Conservation (phyloP, 2,329 filamentous ascomycete species). For the Neofusicoccum cordaticola region DNA sequence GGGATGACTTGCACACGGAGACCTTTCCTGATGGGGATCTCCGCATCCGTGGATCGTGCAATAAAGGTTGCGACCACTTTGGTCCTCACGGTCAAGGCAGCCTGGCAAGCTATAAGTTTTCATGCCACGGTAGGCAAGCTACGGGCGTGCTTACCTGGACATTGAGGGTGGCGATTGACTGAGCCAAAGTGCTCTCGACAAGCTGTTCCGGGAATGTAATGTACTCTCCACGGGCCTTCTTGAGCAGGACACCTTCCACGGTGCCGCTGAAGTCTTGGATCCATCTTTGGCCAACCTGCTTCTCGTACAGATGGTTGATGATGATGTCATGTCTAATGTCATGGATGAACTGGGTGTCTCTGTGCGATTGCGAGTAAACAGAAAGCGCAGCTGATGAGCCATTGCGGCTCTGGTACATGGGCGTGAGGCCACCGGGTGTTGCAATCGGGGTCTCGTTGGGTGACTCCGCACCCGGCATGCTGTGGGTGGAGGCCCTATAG, state of each 20-base stretch:
- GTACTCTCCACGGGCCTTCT: conserved; percentile 15
- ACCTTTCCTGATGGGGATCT: conserved; percentile 73
- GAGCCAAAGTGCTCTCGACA: background rate
- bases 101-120: background rate
- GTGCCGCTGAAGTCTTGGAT: conserved; percentile 12
- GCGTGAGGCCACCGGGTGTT: conserved; percentile 1
- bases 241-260: conserved; percentile 10
- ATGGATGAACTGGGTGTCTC: conserved; percentile 14
- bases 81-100: conserved; percentile 13
- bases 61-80: conserved; percentile 14
- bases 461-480: background rate
- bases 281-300: conserved; percentile 10
- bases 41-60: conserved; percentile 40
- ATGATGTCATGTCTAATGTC: conserved; percentile 16
- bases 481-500: background rate
- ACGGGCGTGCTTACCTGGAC: background rate
- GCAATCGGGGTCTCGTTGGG: background rate
- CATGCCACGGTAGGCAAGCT: too few species aligned
- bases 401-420: conserved; percentile 10
- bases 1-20: conserved; percentile 74
- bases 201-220: conserved; percentile 2
- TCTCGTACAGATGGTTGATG: conserved; percentile 16
- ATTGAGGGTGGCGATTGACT: conserved; percentile 15
- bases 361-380: background rate
- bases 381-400: conserved; percentile 3